Percentiles rank a stretch among this genome's conserved stretches.
phyloP scores from a whole-genome alignment of 2,329 filamentous ascomycete species.

The Colletotrichum tanaceti region DNA sequence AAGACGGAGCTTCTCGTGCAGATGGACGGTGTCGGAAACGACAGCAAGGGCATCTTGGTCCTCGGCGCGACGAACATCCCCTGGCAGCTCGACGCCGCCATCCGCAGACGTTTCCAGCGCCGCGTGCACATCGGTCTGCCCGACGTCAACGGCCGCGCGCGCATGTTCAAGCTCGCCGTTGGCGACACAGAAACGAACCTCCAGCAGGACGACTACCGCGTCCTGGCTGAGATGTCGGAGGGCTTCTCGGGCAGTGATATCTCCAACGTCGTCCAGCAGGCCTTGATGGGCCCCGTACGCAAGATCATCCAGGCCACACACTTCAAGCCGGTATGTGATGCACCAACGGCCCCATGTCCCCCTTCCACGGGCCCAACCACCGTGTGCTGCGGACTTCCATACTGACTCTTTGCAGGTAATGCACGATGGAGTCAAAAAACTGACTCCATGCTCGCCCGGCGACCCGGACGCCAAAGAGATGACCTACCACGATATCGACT shows the following conservation, averaged over 20 bases:
- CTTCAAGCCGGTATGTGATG: constrained; percentile 82
- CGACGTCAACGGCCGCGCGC: constrained; percentile 86
- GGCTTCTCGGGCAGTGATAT: constrained; percentile 98
- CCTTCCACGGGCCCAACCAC: not conserved
- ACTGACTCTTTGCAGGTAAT: constrained; percentile 66
- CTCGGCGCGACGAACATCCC: constrained; percentile 98
- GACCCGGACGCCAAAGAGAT: constrained; percentile 89
- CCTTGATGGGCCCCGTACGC: constrained; percentile 95
- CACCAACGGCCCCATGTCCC: not conserved
- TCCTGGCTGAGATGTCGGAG: constrained; percentile 84
- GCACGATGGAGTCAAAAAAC: constrained; percentile 73
- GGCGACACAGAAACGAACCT: constrained; percentile 91
- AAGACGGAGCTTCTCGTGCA: constrained; percentile 98
- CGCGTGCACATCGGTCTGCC: constrained; percentile 95
- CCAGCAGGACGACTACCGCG: constrained; percentile 79
- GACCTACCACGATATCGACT: constrained; percentile 89
- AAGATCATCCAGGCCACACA: constrained; percentile 98
- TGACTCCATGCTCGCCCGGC: constrained; percentile 94
- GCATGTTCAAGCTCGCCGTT: constrained; percentile 96
- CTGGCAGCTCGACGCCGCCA: constrained; percentile 97
- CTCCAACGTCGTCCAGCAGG: constrained; percentile 92
- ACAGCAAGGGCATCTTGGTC: constrained; percentile 92
- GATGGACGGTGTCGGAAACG: constrained; percentile 98
- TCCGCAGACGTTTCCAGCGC: constrained; percentile 94
- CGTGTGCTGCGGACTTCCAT: not conserved